Evolutionary conservation across 768 basidiomycete genomes (phyloP).

Genomic region (Sarcomyxa edulis): DNA sequence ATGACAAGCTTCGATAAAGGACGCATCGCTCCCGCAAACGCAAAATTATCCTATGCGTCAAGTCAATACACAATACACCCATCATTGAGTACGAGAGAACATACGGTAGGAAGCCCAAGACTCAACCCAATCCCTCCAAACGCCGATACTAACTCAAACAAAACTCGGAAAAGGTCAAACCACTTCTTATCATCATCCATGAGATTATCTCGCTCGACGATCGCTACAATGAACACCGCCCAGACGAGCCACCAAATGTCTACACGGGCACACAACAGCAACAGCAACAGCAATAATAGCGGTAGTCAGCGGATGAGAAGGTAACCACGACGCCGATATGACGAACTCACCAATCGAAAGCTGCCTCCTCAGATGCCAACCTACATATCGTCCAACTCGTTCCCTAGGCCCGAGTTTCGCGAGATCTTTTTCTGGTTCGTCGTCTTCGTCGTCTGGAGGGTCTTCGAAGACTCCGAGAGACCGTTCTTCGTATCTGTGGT

Average conservation of each 20-base stretch:
- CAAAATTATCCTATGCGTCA: slow-evolving; percentile 43
- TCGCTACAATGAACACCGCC: slow-evolving; percentile 65
- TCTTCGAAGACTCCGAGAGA: slow-evolving; percentile 65
- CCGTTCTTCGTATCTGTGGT: slow-evolving; percentile 61
- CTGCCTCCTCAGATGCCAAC: slow-evolving; percentile 64
- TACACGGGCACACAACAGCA: no score
- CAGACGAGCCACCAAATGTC: slow-evolving; percentile 83
- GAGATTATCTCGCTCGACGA: slow-evolving; percentile 60
- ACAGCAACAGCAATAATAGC: no score
- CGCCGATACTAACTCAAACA: slow-evolving; percentile 65
- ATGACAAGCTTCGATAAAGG: slow-evolving; percentile 70
- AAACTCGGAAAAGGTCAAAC: slow-evolving; percentile 53
- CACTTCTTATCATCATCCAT: slow-evolving; percentile 52
- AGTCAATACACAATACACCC: not conserved
- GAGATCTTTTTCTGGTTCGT: slow-evolving; percentile 38
- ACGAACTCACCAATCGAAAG: slow-evolving; percentile 42
- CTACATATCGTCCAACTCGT: slow-evolving; percentile 37
- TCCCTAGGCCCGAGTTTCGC: slow-evolving; percentile 31
- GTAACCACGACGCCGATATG: not conserved
- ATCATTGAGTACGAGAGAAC: slow-evolving; percentile 8
- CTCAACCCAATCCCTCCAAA: slow-evolving; percentile 68
- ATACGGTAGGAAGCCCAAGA: slow-evolving; percentile 50
- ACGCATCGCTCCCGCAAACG: slow-evolving; percentile 57
- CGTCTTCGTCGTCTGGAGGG: slow-evolving; percentile 42
- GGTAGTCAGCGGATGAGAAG: not conserved